Conservation (phyloP, 495 filamentous ascomycete genomes). For the Xylaria grammica region DNA sequence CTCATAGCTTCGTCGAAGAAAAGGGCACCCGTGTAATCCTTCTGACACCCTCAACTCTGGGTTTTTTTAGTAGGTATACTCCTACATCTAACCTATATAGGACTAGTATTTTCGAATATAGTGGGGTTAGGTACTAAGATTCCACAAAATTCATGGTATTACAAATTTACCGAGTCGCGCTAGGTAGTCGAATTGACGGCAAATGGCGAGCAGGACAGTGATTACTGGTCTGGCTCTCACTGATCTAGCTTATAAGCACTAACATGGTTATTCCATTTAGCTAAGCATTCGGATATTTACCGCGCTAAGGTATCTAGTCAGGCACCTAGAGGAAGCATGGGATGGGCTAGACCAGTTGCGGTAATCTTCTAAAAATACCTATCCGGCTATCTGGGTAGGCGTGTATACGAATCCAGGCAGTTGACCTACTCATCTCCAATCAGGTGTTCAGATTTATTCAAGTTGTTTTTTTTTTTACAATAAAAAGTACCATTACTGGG, state of each 20-base stretch:
- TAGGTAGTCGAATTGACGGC: too few species aligned
- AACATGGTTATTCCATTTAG: slow-evolving; percentile 3
- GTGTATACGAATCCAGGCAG: neutral
- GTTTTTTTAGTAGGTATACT: too few species aligned
- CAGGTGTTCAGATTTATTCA: too few species aligned
- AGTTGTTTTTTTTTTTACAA: too few species aligned
- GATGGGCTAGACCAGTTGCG: neutral
- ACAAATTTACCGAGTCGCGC: slow-evolving; percentile 4
- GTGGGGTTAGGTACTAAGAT: neutral
- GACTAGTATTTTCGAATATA: too few species aligned
- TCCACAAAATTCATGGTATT: neutral
- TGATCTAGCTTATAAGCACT: slow-evolving; percentile 3
- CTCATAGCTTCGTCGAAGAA: neutral
- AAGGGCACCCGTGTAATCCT: slow-evolving; percentile 14
- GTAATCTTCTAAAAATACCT: neutral
- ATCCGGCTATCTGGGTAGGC: neutral
- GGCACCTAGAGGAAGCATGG: neutral
- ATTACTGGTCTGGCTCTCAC: too few species aligned
- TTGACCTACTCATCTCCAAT: neutral
- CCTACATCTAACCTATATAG: too few species aligned
- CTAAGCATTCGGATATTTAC: too few species aligned
- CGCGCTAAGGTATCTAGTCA: too few species aligned
- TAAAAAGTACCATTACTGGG: too few species aligned
- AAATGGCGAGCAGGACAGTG: too few species aligned
- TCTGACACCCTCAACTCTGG: neutral